Percentiles rank a stretch among this genome's conserved stretches.
Conservation (phyloP, 768 basidiomycete genomes). For the Termitomyces bulborhizus region DNA sequence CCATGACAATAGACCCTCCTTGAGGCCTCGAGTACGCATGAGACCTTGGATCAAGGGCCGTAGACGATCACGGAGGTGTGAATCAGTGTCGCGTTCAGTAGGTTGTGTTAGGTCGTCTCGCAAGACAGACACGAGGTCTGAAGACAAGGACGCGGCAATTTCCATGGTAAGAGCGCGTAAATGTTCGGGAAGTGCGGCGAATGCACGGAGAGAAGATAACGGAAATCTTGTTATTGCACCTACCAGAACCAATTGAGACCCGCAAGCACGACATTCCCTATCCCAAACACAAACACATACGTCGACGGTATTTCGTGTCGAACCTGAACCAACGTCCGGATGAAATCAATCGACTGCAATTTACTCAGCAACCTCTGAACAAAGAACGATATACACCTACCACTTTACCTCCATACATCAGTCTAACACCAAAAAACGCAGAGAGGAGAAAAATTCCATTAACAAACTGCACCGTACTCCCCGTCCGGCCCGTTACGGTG, state of each 20-base stretch:
- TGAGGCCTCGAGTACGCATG: constrained; percentile 61
- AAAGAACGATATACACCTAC: constrained; percentile 19
- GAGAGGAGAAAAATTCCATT: constrained; percentile 66
- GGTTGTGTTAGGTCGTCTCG: constrained; percentile 59
- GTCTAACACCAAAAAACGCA: constrained; percentile 64
- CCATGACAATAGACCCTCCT: no score
- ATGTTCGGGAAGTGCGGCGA: constrained; percentile 68
- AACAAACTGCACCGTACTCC: constrained; percentile 56
- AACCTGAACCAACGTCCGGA: constrained; percentile 49
- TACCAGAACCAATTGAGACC: constrained; percentile 77
- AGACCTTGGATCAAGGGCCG: constrained; percentile 76
- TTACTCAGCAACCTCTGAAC: neutral
- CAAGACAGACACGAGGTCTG: constrained; percentile 71
- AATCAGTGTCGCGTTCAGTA: constrained; percentile 26
- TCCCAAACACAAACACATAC: constrained; percentile 44
- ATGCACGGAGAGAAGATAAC: constrained; percentile 65
- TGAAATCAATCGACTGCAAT: constrained; percentile 61
- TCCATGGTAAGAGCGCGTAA: constrained; percentile 67
- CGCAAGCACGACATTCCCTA: constrained; percentile 62
- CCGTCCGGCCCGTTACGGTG: constrained; percentile 48
- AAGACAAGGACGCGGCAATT: constrained; percentile 70
- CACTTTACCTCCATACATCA: constrained; percentile 61
- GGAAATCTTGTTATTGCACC: constrained; percentile 31
- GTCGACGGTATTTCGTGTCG: constrained; percentile 45
- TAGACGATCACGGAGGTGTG: constrained; percentile 55